Evolutionary conservation across 176 grass and related monocot species (phyloP).

Genomic region (Urochloa ruziziensis): DNA sequence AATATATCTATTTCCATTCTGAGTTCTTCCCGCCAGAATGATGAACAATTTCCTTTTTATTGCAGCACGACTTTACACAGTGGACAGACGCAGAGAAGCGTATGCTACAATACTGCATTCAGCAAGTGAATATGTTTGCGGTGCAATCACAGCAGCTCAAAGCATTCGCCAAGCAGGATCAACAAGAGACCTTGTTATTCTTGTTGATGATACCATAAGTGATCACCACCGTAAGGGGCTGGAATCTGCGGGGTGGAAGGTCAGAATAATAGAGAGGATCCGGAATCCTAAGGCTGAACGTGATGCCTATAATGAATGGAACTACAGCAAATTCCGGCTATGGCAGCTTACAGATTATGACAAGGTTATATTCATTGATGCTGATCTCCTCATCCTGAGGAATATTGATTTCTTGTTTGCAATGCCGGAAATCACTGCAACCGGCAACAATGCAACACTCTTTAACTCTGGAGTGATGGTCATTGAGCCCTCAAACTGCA

Average conservation of each 20-base stretch:
- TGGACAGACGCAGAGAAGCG: conserved; percentile 63
- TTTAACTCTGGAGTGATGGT: conserved; percentile 99
- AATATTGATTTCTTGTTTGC: conserved; percentile 91
- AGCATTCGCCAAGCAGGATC: conserved; percentile 92
- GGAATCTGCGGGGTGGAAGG: conserved; percentile 85
- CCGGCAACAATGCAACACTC: conserved; percentile 81
- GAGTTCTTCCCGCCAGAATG: not conserved
- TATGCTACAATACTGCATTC: conserved; percentile 95
- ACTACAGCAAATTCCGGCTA: conserved; percentile 96
- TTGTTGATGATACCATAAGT: conserved; percentile 77
- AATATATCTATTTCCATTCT: not conserved
- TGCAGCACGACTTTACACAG: conserved; percentile 73
- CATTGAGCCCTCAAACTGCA: conserved; percentile 88
- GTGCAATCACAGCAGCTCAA: conserved; percentile 86
- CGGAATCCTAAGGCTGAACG: conserved; percentile 90
- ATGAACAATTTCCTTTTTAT: not conserved
- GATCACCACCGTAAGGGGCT: conserved; percentile 61
- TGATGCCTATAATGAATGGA: conserved; percentile 94
- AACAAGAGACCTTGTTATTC: conserved; percentile 84
- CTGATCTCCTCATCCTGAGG: conserved; percentile 83
- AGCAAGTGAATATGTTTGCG: conserved; percentile 79
- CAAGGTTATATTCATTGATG: conserved; percentile 97
- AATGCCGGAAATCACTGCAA: conserved; percentile 86
- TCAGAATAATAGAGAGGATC: conserved; percentile 79
- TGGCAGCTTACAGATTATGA: conserved; percentile 99